Base-by-base conservation (phyloP, 768 basidiomycete genomes). In the Lactarius deliciosus region DNA sequence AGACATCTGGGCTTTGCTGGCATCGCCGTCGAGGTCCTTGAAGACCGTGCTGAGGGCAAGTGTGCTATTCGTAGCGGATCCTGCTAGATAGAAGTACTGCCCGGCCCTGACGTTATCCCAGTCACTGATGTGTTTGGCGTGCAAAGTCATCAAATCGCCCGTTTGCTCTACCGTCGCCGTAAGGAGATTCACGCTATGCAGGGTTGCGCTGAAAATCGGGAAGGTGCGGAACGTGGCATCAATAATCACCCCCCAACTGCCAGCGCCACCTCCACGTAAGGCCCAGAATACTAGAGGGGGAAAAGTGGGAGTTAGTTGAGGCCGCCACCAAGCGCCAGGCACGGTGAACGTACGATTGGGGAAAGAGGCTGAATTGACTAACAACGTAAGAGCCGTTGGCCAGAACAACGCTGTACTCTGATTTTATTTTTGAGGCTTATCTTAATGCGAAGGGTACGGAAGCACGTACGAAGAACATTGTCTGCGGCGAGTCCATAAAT, bases 211-310 rank as follows among this genome's bases (percentile, higher is more conserved):
- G 69, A 79, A 79, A 36, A 74, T 77, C 8, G 78, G 76, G 72
- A 70, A 77, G 0, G 77, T 76, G 34, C 71, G 72, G 71, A 78
- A 69, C 7, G 78, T 79, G 0, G 76, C 76, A 28, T 76, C 75
- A 30, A 78, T 70, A 50, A 79, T 74, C n/a, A 79, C 74, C 25
- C 78, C 79, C 78, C 76, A 80, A 43, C 74, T 76, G 10, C 79
- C 79, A 15, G 63, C 66, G 4, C 69, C 67, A 5, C 64, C 69
- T 13, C 71, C 71, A 5, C 71, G 64, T 30, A 74, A 16, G n/a
- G 71, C 68, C 68, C 64, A 71, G 60, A 72, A 73, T 16, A 73
- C 72, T 72, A 56, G 25, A 41, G 8, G 56, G 30, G n/a, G 47
- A 45, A 22, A 57, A 4, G 25, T 43, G 6, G 50, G 25, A 20